Conservation (phyloP, 345 rosid genomes). For the Leavenworthia alabamica region DNA sequence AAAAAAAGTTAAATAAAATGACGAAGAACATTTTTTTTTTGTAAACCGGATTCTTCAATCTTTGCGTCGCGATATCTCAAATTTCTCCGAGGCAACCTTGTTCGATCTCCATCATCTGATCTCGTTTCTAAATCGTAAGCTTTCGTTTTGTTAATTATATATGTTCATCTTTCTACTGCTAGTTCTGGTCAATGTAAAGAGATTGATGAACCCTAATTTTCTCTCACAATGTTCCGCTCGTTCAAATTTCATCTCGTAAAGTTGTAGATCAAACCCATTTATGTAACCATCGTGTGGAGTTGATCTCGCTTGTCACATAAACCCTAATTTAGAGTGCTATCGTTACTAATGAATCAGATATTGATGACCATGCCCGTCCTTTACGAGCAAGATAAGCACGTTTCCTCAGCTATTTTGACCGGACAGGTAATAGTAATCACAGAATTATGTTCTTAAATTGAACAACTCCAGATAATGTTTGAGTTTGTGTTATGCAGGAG, state of each 20-base stretch:
- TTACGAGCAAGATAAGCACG: constrained; percentile 58
- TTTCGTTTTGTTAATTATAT: background rate
- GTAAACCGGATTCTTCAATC: background rate
- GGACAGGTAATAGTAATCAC: constrained; percentile 30
- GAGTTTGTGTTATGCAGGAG: constrained; percentile 32
- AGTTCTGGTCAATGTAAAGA: background rate
- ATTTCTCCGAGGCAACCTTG: constrained; percentile 9
- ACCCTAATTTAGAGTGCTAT: constrained; percentile 13
- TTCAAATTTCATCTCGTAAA: background rate
- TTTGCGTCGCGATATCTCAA: background rate
- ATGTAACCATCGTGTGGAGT: background rate
- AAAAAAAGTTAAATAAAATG: background rate
- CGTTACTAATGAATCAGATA: too few species aligned
- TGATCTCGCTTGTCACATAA: background rate
- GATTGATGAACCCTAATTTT: constrained; percentile 19
- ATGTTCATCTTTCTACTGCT: background rate
- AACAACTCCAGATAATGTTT: background rate
- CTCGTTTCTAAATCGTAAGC: constrained; percentile 9
- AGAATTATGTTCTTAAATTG: background rate
- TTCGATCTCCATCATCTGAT: background rate
- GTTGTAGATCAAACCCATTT: background rate
- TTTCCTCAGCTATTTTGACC: constrained; percentile 48
- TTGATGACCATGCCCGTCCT: constrained; percentile 31
- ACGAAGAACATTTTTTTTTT: too few species aligned
- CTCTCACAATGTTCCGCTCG: background rate